phyloP scores from a whole-genome alignment of 257 asterid genomes.

The Asclepias syriaca region DNA sequence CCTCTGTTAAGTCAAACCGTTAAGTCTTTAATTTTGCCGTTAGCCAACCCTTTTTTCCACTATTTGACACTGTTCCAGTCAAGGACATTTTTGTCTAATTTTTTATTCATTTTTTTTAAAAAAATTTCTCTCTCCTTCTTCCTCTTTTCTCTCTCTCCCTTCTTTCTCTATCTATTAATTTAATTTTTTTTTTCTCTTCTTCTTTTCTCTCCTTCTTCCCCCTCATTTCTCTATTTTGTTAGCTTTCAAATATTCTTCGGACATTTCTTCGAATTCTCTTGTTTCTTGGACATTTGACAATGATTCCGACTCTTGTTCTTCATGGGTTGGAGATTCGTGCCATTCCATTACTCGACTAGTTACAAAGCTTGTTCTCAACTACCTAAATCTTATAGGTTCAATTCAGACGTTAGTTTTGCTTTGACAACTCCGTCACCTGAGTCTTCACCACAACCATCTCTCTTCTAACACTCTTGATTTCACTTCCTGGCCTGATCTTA shows the following conservation, averaged over 20 bases:
- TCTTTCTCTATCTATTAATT: too few relatives aligned
- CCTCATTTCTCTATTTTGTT: slow-evolving; percentile 18
- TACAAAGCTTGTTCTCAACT: slow-evolving; percentile 26
- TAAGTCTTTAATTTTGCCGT: too few relatives aligned
- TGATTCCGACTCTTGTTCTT: slow-evolving; percentile 19
- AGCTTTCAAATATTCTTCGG: slow-evolving; percentile 21
- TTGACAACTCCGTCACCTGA: slow-evolving; percentile 29
- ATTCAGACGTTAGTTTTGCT: slow-evolving; percentile 15
- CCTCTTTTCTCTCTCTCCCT: too few relatives aligned
- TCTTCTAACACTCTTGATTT: slow-evolving; percentile 10
- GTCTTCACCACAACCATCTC: slow-evolving; percentile 32
- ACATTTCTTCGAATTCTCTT: slow-evolving; percentile 29
- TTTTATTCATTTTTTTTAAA: too few relatives aligned
- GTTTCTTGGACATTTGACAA: slow-evolving; percentile 19
- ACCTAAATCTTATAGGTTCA: slow-evolving; percentile 25
- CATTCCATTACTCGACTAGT: slow-evolving; percentile 19
- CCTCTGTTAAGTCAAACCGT: too few relatives aligned
- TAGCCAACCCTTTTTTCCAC: too few relatives aligned
- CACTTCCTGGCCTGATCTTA: slow-evolving; percentile 26
- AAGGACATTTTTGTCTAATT: too few relatives aligned
- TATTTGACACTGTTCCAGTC: too few relatives aligned
- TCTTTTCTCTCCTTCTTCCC: too few relatives aligned
- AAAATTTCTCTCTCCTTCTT: too few relatives aligned
- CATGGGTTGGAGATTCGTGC: slow-evolving; percentile 33
- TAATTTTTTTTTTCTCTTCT: too few relatives aligned